Evolutionary conservation across 805 yeast genomes (phyloP).

Genomic region (Suhomyces emberorum): DNA sequence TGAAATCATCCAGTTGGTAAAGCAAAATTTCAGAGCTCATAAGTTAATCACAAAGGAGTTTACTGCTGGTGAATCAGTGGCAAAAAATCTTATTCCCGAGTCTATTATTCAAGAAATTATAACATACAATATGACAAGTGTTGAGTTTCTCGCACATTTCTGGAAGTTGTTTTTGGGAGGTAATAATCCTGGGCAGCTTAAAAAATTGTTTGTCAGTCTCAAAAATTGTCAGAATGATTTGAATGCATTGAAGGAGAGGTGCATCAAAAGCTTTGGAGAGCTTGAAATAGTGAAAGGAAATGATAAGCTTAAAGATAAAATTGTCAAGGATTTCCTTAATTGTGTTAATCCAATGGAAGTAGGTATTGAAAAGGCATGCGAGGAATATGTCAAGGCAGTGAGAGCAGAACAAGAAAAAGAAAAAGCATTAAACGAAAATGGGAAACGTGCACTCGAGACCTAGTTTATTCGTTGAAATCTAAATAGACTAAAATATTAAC

Average conservation of each 20-base stretch:
- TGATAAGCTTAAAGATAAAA: conserved; percentile 32
- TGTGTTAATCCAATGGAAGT: conserved; percentile 31
- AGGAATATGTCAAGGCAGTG: conserved; percentile 33
- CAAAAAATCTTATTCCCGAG: conserved; percentile 34
- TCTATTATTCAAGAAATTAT: conserved; percentile 31
- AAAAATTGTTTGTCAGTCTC: conserved; percentile 34
- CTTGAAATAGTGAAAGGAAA: conserved; percentile 19
- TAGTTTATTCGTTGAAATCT: too few species aligned
- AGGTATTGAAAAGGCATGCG: conserved; percentile 32
- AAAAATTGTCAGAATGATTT: conserved; percentile 33
- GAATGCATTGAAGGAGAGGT: conserved; percentile 23
- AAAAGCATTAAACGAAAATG: conserved; percentile 28
- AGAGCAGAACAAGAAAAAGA: conserved; percentile 9
- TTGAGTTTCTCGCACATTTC: conserved; percentile 42
- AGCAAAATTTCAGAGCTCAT: conserved; percentile 53
- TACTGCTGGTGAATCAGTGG: conserved; percentile 11
- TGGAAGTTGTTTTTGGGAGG: conserved; percentile 39
- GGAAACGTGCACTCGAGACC: conserved; percentile 19
- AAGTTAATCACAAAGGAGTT: conserved; percentile 25
- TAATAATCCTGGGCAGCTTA: conserved; percentile 35
- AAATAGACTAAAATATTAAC: too few species aligned
- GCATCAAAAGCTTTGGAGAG: conserved; percentile 11
- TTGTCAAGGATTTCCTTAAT: conserved; percentile 28
- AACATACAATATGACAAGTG: conserved; percentile 36
- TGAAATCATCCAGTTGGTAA: conserved; percentile 47